phyloP scores from a whole-genome alignment of 2,329 filamentous ascomycete species.

The Onygena corvina region DNA sequence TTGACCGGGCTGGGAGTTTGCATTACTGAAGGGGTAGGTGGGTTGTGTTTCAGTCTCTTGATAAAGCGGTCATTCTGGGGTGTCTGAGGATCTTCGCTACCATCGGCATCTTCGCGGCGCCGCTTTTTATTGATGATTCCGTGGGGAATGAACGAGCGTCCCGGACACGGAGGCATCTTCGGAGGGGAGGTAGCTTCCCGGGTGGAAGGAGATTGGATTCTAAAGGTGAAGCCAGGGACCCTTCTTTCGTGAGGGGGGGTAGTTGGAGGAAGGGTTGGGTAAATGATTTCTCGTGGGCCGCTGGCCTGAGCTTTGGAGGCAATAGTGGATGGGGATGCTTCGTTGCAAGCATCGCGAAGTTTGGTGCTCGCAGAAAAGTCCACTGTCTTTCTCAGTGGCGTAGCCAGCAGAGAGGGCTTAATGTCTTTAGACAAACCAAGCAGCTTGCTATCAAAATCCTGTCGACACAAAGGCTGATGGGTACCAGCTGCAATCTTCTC shows the following conservation, averaged over 20 bases:
- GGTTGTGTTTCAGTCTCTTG: slow-evolving; percentile 26
- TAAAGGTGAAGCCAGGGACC: slow-evolving; percentile 12
- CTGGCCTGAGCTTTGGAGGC: slow-evolving; percentile 27
- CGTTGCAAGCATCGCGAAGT: slow-evolving; percentile 26
- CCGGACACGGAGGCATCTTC: slow-evolving; percentile 28
- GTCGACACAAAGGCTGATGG: slow-evolving; percentile 31
- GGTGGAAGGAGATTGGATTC: slow-evolving; percentile 26
- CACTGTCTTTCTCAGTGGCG: slow-evolving; percentile 58
- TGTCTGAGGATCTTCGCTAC: slow-evolving; percentile 24
- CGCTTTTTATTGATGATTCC: slow-evolving; percentile 33
- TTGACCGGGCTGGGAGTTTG: slow-evolving; percentile 28
- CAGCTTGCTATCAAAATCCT: slow-evolving; percentile 16
- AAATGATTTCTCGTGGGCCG: slow-evolving; percentile 22
- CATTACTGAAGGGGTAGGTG: slow-evolving; percentile 16
- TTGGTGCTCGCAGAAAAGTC: slow-evolving; percentile 66
- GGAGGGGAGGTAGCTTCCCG: slow-evolving; percentile 17
- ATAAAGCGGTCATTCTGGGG: slow-evolving; percentile 22
- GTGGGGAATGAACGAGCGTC: slow-evolving; percentile 26
- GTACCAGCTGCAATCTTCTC: slow-evolving; percentile 49
- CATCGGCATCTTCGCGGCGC: slow-evolving; percentile 25
- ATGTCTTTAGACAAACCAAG: slow-evolving; percentile 20
- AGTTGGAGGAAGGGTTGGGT: slow-evolving; percentile 28
- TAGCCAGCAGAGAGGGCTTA: slow-evolving; percentile 51
- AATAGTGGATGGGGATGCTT: slow-evolving; percentile 27
- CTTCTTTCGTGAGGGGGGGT: slow-evolving; percentile 25